A percentile compares a stretch with the other conserved stretches of the same genome.
Evolutionary conservation across 768 basidiomycete genomes (phyloP).

Genomic region (Cystofilobasidium ferigula): DNA sequence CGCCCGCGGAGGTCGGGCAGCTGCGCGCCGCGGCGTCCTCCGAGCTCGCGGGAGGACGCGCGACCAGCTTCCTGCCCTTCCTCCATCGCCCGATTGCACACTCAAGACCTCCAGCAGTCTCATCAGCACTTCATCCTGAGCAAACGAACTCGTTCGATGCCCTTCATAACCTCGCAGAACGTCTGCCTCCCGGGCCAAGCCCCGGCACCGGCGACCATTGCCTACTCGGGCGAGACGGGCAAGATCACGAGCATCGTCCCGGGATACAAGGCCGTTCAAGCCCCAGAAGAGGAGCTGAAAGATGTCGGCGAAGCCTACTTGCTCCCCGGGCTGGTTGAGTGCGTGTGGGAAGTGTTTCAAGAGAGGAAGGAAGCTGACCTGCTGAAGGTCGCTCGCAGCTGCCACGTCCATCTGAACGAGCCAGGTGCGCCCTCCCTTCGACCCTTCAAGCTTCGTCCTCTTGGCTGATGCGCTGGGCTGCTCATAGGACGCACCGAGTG

Average conservation of each 20-base stretch:
- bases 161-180: slow-evolving; percentile 10
- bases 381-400: slow-evolving; percentile 20
- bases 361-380: neutral
- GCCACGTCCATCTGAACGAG: slow-evolving; percentile 80
- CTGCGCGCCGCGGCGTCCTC: no score
- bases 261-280: slow-evolving; percentile 38
- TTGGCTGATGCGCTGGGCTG: no score
- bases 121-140: no score
- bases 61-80: no score
- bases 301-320: slow-evolving; percentile 52
- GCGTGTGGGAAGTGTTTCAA: slow-evolving; percentile 32
- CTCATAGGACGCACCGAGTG: slow-evolving; percentile 64
- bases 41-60: no score
- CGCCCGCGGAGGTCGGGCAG: no score
- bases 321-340: slow-evolving; percentile 76
- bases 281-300: slow-evolving; percentile 31
- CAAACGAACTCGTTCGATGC: neutral
- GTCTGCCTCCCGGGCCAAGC: slow-evolving; percentile 25
- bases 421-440: slow-evolving; percentile 34
- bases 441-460: no score
- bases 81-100: no score
- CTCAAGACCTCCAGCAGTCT: no score
- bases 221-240: slow-evolving; percentile 50
- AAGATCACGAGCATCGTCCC: slow-evolving; percentile 48
- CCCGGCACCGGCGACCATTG: slow-evolving; percentile 56